Evolutionary conservation across 2,329 filamentous ascomycete species (phyloP), one percentile per base, ranked within the genome.

Genomic region (Aspergillus sp.): DNA sequence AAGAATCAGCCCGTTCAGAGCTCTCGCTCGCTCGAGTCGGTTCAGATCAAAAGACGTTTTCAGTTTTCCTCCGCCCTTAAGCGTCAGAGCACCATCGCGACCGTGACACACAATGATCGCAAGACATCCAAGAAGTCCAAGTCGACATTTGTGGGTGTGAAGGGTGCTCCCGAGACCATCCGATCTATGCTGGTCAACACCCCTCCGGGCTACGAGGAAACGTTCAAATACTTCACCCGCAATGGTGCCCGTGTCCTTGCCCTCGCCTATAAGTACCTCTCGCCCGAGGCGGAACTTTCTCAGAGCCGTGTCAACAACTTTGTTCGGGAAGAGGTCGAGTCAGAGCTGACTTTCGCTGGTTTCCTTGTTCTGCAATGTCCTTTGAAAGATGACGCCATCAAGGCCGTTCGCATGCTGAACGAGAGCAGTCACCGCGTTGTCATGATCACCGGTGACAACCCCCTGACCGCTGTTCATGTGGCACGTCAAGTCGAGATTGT

Each of bases 401-500:
- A 94, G 70, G 86, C 94, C 36, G 90, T 99, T 38, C 90, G 88
- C 60, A 96, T 97, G 90, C 82, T 99, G 63, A 99, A 96, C 68
- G 94, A 99, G 78, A 97, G 93, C 74, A 97, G 92, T 75, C 94
- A 99, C 73, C 90, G 94, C 63, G 91, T 96, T 44, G 89, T 99
- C 62, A 99, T 99, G 94, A 99, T 99, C 60, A 99, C 94, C 54
- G 94, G 94, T 68, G 94, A 99, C 72, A 99, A 99, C 71, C 93
- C 94, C 11, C 81, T 99, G 48, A 99, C 94, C 38, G 94, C 94
- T 59, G 90, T 96, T 10, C 93, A 99, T 68, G 94, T 99, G 51
- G 94, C 94, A 14, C 86, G 88, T 56, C 87, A 96, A 70, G 94
- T 99, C 22, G 94, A 99, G 71, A 99, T 99, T 70, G 91, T 99